A percentile compares a stretch with the other conserved stretches of the same genome.
Conservation (phyloP, 345 rosid genomes). For the Draba incana region DNA sequence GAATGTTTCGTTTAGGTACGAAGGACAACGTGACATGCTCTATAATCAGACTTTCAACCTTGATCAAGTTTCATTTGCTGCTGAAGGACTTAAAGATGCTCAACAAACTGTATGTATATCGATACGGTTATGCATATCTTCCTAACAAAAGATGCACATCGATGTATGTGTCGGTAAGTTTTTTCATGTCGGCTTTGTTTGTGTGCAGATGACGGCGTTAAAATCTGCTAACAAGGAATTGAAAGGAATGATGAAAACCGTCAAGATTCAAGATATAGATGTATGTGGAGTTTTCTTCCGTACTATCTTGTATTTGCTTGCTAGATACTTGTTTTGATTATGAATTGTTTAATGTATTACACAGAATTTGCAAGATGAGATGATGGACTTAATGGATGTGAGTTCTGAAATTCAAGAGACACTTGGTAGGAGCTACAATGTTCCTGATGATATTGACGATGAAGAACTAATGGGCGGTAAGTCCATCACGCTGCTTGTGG, state of each 20-base stretch:
- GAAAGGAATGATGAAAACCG: conserved; percentile 99
- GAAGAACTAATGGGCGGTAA: conserved; percentile 98
- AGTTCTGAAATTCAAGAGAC: conserved; percentile 97
- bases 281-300: conserved; percentile 45
- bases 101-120: conserved; percentile 80
- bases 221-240: conserved; percentile 97
- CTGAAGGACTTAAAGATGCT: conserved; percentile 98
- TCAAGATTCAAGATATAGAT: conserved; percentile 94
- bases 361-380: conserved; percentile 98
- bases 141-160: no score
- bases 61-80: conserved; percentile 99
- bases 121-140: not conserved
- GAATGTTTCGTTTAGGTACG: conserved; percentile 62
- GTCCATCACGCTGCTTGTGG: no score
- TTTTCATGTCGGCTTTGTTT: not conserved
- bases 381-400: conserved; percentile 98
- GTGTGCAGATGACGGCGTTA: conserved; percentile 85
- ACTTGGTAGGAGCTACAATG: conserved; percentile 87
- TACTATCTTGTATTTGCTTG: conserved; percentile 9
- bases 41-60: conserved; percentile 97
- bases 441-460: conserved; percentile 98
- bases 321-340: conserved; percentile 17
- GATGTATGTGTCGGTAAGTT: no score
- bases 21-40: conserved; percentile 97
- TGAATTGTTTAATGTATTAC: conserved; percentile 7